Evolutionary conservation across 2,329 filamentous ascomycete genomes (phyloP).

Genomic region (Beauveria australis): DNA sequence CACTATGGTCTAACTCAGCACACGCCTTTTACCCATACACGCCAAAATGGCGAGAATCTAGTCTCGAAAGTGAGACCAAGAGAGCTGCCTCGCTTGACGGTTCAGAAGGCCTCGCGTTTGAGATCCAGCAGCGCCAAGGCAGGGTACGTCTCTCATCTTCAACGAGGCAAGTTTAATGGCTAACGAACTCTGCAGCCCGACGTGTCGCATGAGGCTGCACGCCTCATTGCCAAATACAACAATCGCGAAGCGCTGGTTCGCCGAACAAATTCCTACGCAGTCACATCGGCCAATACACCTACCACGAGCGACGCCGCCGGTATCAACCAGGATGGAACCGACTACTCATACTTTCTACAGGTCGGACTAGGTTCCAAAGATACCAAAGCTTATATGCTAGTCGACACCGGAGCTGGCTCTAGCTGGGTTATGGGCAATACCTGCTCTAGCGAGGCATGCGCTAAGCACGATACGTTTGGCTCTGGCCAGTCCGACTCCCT

Average conservation of each 20-base stretch:
- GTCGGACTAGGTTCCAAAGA: conserved; percentile 46
- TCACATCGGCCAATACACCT: conserved; percentile 39
- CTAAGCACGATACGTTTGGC: conserved; percentile 62
- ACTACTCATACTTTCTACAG: conserved; percentile 57
- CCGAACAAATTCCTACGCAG: conserved; percentile 37
- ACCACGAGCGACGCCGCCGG: conserved; percentile 41
- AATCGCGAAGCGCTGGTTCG: background rate
- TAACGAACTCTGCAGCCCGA: conserved; percentile 20
- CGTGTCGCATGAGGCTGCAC: conserved; percentile 27
- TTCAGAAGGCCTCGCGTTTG: conserved; percentile 28
- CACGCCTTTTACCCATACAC: conserved; percentile 41
- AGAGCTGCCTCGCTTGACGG: conserved; percentile 14
- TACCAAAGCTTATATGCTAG: conserved; percentile 50
- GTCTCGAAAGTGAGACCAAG: conserved; percentile 16
- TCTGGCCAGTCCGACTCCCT: conserved; percentile 56
- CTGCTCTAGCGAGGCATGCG: conserved; percentile 60
- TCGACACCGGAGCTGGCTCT: conserved; percentile 61
- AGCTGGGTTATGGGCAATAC: conserved; percentile 75
- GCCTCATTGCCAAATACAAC: conserved; percentile 33
- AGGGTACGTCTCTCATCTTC: conserved; percentile 19
- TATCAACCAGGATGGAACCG: conserved; percentile 55
- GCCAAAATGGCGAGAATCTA: conserved; percentile 27
- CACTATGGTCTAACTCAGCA: conserved; percentile 37
- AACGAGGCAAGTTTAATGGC: background rate
- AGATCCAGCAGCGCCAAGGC: conserved; percentile 30